Base-by-base conservation (phyloP, 371 early-diverging fungal genomes). In the Conidiobolus incongruus region DNA sequence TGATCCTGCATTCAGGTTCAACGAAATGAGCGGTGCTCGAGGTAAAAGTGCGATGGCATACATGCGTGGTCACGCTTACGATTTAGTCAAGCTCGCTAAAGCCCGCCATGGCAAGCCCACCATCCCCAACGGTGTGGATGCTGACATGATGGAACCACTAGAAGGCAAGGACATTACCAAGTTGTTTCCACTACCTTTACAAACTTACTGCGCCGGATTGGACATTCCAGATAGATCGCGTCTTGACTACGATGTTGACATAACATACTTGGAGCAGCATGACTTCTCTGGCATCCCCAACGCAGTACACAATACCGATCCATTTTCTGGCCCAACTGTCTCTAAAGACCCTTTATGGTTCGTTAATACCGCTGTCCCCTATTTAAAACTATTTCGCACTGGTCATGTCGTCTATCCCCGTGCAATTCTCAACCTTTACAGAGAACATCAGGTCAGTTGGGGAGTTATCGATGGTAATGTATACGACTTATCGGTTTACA, bases 401-500 rank as follows among this genome's bases (percentile, higher is more conserved):
- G 46, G 38, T 15, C 26, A 36, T 38, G 48, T 52, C 57, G 60
- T 20, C 59, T 61, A 12, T 54, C 63, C 39, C 4, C 48, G 47
- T 26, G 69, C 77, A 54, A 56, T 68, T 1, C 68, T 76, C 13
- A 63, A 83, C 47, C 54, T 43, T 46, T 2, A 70, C 69, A 20
- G 58, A 55, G 35, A 51, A 55, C 35, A 60, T 60, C 11, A 62
- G 60, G 50, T 57, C 59, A 74, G 32, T 36, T 72, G 76, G 54
- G 58, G 69, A 1, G 68, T 78, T 11, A 64, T 83, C 48, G 64
- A 79, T 50, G 65, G 70, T 44, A 63, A 66, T 32, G 66, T 85
- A 0, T 85, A 79, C 45, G 86, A 87, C 36, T 56, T 87, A 47
- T 71, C 77, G 23, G 57, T 62, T 32, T 87, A 85, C 47, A 63